Evolutionary conservation across 2,329 filamentous ascomycete species (phyloP).

Genomic region (Chaetomium olivaceum): DNA sequence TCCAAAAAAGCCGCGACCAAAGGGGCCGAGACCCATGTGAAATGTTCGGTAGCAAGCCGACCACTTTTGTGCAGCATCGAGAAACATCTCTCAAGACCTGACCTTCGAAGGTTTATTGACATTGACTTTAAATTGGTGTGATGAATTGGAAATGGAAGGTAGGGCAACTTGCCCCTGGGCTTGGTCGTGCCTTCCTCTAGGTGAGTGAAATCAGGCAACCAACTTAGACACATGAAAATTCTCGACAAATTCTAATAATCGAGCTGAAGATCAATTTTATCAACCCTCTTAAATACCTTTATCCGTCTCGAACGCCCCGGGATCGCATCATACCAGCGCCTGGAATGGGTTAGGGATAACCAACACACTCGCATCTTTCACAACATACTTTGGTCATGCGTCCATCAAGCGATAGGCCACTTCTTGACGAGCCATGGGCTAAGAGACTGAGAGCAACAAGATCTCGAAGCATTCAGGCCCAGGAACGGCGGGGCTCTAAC

Average conservation of each 20-base stretch:
- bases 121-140: not conserved
- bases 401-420: not conserved
- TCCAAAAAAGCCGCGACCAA: not conserved
- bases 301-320: not conserved
- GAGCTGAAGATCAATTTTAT: not conserved
- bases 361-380: not conserved
- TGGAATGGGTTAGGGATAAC: not conserved
- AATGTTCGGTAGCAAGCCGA: not conserved
- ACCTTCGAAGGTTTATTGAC: not conserved
- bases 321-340: not conserved
- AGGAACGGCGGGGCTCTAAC: not conserved
- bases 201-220: not conserved
- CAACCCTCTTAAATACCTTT: too few relatives aligned
- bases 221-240: not conserved
- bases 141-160: not conserved
- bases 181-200: slow-evolving; percentile 1
- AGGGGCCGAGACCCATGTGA: slow-evolving; percentile 5
- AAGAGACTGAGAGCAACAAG: slow-evolving; percentile 17
- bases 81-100: not conserved
- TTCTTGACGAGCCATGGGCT: slow-evolving; percentile 14
- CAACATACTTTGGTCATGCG: slow-evolving; percentile 9
- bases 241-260: not conserved
- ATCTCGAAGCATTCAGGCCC: slow-evolving; percentile 9
- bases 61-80: not conserved
- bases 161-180: not conserved